Percentiles rank a stretch among this genome's conserved stretches.
phyloP scores from a whole-genome alignment of 495 filamentous ascomycete genomes.

The Neurospora hispaniola region DNA sequence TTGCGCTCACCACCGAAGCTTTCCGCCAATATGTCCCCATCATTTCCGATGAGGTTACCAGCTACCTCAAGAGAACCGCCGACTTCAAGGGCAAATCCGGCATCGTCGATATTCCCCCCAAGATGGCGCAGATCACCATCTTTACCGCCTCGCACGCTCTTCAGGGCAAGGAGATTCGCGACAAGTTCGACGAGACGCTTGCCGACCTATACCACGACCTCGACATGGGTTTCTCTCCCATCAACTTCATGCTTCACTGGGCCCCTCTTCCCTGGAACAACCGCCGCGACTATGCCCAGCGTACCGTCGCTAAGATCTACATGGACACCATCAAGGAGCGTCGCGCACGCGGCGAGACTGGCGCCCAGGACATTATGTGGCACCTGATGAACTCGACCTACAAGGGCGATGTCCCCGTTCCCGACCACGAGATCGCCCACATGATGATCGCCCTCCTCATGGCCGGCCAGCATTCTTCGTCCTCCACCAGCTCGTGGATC shows the following conservation, averaged over 20 bases:
- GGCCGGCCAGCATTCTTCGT: constrained; percentile 83
- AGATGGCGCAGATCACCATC: constrained; percentile 77
- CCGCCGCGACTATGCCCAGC: constrained; percentile 64
- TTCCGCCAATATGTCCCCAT: constrained; percentile 70
- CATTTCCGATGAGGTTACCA: constrained; percentile 63
- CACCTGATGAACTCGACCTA: constrained; percentile 73
- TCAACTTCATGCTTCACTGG: constrained; percentile 84
- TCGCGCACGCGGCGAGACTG: constrained; percentile 35
- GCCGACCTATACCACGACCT: constrained; percentile 73
- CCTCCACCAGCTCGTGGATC: constrained; percentile 72
- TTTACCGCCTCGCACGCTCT: constrained; percentile 74
- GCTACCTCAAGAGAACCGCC: constrained; percentile 53
- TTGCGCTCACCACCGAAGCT: constrained; percentile 66
- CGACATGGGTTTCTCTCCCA: constrained; percentile 71
- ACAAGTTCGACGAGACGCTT: constrained; percentile 61
- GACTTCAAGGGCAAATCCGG: constrained; percentile 60
- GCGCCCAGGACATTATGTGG: constrained; percentile 66
- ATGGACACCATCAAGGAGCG: constrained; percentile 64
- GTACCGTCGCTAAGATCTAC: constrained; percentile 65
- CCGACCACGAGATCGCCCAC: constrained; percentile 75
- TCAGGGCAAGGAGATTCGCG: constrained; percentile 71
- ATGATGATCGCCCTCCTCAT: constrained; percentile 90
- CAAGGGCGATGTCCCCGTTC: constrained; percentile 58
- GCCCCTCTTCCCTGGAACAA: constrained; percentile 78
- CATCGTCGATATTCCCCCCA: constrained; percentile 49